Conservation (phyloP, 78 protist species). For the Speleostelium caveatum region DNA sequence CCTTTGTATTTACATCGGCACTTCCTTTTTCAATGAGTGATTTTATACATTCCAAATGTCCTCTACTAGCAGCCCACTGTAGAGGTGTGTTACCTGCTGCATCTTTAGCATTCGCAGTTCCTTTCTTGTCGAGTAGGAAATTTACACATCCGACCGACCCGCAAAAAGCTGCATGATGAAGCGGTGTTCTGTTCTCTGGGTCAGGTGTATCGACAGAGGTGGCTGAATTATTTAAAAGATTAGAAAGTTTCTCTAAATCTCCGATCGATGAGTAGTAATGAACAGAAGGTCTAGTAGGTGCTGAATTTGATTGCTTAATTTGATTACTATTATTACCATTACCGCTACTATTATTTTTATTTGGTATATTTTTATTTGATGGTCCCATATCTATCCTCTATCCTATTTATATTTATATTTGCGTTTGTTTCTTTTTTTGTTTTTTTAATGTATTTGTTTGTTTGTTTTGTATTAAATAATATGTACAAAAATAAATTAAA, state of each 20-base stretch:
- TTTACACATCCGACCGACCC: constrained; percentile 67
- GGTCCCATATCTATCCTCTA: too few species aligned
- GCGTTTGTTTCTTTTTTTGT: too few species aligned
- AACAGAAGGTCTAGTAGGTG: constrained; percentile 76
- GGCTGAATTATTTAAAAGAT: constrained; percentile 71
- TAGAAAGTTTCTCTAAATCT: constrained; percentile 60
- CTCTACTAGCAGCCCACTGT: constrained; percentile 72
- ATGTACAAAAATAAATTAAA: too few species aligned
- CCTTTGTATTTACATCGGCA: constrained; percentile 73
- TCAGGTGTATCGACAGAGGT: constrained; percentile 59
- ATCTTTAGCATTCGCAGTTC: constrained; percentile 40
- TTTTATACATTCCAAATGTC: constrained; percentile 66
- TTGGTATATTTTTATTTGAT: too few species aligned
- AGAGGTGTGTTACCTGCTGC: constrained; percentile 59
- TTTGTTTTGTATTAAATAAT: too few species aligned
- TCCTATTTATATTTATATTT: too few species aligned
- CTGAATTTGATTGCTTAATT: neutral
- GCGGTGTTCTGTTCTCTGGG: constrained; percentile 59
- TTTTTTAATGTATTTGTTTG: too few species aligned
- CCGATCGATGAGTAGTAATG: constrained; percentile 74
- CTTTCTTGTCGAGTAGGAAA: constrained; percentile 59
- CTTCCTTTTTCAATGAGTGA: constrained; percentile 72
- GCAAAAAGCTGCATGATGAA: constrained; percentile 76
- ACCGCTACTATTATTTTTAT: neutral
- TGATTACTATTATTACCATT: neutral